Conservation (phyloP, 2,329 filamentous ascomycete genomes). For the Hyphodiscus sp. region DNA sequence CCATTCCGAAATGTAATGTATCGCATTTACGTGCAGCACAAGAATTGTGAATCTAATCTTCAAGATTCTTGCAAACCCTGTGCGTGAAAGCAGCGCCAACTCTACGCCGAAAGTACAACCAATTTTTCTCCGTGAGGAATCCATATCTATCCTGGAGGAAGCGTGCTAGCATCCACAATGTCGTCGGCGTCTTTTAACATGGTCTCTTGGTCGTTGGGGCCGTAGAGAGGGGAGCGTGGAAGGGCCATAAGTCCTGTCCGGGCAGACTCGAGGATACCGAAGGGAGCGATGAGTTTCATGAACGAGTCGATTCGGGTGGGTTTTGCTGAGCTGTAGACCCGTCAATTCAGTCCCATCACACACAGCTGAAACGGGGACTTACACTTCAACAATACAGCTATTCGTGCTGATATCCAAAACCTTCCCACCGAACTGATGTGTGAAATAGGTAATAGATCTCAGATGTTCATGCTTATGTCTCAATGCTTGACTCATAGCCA, state of each 20-base stretch:
- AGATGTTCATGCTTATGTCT: conserved; percentile 97
- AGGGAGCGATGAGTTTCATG: conserved; percentile 89
- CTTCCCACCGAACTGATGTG: conserved; percentile 97
- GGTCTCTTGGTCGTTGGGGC: conserved; percentile 57
- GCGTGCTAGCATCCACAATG: conserved; percentile 86
- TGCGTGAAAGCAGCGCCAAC: conserved; percentile 15
- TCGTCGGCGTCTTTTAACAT: conserved; percentile 83
- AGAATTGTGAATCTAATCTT: conserved; percentile 10
- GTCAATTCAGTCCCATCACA: conserved; percentile 11
- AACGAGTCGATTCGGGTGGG: conserved; percentile 92
- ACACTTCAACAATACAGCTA: conserved; percentile 98
- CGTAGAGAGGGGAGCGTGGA: conserved; percentile 82
- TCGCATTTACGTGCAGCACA: not conserved
- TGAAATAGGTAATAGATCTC: conserved; percentile 90
- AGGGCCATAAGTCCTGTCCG: conserved; percentile 95
- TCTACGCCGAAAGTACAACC: conserved; percentile 14
- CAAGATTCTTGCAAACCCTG: conserved; percentile 6
- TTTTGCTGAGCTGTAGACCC: conserved; percentile 62
- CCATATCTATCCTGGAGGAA: conserved; percentile 72
- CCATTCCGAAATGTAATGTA: not conserved
- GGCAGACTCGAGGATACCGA: conserved; percentile 93
- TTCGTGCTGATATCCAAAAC: conserved; percentile 96
- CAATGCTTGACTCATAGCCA: conserved; percentile 81
- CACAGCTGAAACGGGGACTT: conserved; percentile 36
- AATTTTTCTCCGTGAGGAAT: conserved; percentile 11